Percentiles rank a stretch among this genome's conserved stretches.
phyloP scores from a whole-genome alignment of 2,329 filamentous ascomycete species.

The Sporothrix pseudoabietina region DNA sequence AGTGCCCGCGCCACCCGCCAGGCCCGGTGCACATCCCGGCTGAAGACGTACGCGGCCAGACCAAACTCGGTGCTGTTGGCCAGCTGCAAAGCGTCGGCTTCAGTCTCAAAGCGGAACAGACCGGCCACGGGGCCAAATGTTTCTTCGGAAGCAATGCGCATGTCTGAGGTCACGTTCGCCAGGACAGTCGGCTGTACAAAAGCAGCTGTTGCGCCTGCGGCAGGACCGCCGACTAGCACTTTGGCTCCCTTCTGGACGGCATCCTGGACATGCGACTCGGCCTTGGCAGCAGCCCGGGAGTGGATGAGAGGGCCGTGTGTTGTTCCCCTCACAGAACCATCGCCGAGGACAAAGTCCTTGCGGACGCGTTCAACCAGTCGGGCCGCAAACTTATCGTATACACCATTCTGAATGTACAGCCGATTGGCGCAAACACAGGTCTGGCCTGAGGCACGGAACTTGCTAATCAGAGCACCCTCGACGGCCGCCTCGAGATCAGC shows the following conservation, averaged over 20 bases:
- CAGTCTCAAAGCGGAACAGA: conserved; percentile 83
- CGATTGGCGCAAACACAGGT: conserved; percentile 92
- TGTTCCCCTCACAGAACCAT: conserved; percentile 67
- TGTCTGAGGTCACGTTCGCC: conserved; percentile 79
- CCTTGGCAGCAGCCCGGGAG: conserved; percentile 76
- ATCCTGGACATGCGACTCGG: conserved; percentile 76
- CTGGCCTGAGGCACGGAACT: conserved; percentile 93
- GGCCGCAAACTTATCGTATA: conserved; percentile 73
- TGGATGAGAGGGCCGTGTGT: conserved; percentile 88
- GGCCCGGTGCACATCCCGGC: conserved; percentile 60
- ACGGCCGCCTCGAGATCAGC: conserved; percentile 86
- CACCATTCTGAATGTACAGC: conserved; percentile 74
- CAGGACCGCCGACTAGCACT: conserved; percentile 60
- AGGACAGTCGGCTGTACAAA: conserved; percentile 86
- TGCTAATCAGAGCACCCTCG: conserved; percentile 76
- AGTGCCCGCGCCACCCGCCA: conserved; percentile 67
- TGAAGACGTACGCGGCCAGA: conserved; percentile 93
- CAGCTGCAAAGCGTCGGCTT: conserved; percentile 80
- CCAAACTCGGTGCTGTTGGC: conserved; percentile 86
- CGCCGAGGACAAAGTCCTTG: conserved; percentile 70
- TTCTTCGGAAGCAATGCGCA: conserved; percentile 84
- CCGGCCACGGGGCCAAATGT: conserved; percentile 95
- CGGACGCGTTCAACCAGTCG: conserved; percentile 70
- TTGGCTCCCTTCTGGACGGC: conserved; percentile 76
- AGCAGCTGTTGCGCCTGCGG: conserved; percentile 69